Evolutionary conservation across 129 eudicot genomes (phyloP), one percentile per base, ranked within the genome.

Genomic region (Artemisia argyi): DNA sequence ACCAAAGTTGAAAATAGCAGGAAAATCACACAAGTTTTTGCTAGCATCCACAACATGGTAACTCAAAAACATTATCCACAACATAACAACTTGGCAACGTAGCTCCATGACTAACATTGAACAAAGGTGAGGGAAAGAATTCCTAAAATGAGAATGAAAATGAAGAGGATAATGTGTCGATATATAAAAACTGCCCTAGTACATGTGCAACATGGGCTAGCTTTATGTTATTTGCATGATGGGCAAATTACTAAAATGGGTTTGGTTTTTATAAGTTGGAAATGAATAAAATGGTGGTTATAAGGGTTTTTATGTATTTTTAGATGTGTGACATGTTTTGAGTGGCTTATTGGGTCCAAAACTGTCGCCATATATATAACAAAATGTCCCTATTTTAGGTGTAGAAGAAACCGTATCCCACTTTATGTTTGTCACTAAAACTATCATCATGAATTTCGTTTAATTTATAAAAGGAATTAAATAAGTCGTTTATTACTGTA

Each of bases 1-100:
- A 6, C 97, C 97, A 59, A 93, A 93, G 86, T 93, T 93, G 74
- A 87, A 93, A 39, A 93, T 63, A 2, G 97, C 97, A 44, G 88
- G 97, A 61, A 90, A 90, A 18, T 74, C 62, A 64, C 98, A 93
- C 4, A 75, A 68, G 26, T 59, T 3, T 3, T 62, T 16, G 58
- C 10, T 50, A 20, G 71, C 79, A 74, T 42, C 54, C 18, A 26
- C 76, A 50, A 69, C 71, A 22, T 63, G 72, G 12, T 59, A 6
- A 39, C 46, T 79, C 60, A 71, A 15, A 42, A 75, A 17, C 46
- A 74, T 44, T 7, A 39, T 39, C 46, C 48, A 18, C 66, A 78
- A 13, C 22, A 48, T 60, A 49, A 58, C 53, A 16, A n/a, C 56
- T 61, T 44, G 39, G 58, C 39, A 55, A 63, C 35, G 53, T 42